phyloP scores from a whole-genome alignment of 2,329 filamentous ascomycete species.

The Hypoxylon sp. region DNA sequence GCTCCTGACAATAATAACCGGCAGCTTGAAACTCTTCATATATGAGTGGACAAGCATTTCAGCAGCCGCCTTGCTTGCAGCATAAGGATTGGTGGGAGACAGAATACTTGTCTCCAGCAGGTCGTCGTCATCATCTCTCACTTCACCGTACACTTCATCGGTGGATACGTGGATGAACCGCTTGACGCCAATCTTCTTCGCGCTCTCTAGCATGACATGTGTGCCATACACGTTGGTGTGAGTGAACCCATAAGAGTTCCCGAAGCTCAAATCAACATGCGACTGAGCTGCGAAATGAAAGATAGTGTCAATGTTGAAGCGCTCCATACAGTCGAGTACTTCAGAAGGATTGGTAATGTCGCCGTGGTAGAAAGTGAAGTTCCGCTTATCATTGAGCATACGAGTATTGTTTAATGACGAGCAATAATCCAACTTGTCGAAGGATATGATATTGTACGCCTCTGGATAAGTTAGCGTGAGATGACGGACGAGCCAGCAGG shows the following conservation, averaged over 20 bases:
- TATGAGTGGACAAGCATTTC: conserved; percentile 93
- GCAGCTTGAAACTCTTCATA: conserved; percentile 83
- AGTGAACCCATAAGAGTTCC: conserved; percentile 84
- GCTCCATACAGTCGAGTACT: conserved; percentile 77
- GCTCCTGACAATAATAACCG: conserved; percentile 81
- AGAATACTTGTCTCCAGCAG: conserved; percentile 79
- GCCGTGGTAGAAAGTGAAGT: conserved; percentile 84
- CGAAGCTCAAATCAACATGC: conserved; percentile 85
- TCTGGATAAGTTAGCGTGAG: conserved; percentile 78
- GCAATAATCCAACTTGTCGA: conserved; percentile 88
- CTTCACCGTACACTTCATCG: conserved; percentile 88
- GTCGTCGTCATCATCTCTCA: conserved; percentile 77
- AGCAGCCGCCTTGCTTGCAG: conserved; percentile 83
- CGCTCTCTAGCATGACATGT: conserved; percentile 83
- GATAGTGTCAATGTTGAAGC: conserved; percentile 80
- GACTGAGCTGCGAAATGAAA: conserved; percentile 90
- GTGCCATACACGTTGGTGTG: conserved; percentile 86
- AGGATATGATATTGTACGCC: conserved; percentile 82
- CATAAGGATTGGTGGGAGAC: conserved; percentile 84
- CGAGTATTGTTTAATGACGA: conserved; percentile 84
- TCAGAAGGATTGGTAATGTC: conserved; percentile 79
- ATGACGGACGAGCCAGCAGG: conserved; percentile 86
- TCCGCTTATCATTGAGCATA: conserved; percentile 73
- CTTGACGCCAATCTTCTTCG: conserved; percentile 76
- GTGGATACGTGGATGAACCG: conserved; percentile 87